Evolutionary conservation across 176 grass and related monocot species (phyloP).

Genomic region (Oryza rufipogon): DNA sequence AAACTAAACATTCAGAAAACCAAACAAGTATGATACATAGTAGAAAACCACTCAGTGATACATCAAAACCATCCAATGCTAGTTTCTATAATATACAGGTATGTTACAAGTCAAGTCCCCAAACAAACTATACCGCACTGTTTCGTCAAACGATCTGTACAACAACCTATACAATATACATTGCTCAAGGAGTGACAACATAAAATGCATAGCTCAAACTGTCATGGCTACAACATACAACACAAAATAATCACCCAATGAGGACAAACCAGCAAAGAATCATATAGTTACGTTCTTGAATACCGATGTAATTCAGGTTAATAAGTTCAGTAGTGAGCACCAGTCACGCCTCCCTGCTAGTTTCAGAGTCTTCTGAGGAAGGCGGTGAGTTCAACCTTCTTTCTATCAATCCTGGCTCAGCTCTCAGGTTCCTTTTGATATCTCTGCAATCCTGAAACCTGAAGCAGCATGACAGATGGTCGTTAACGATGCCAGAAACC

Average conservation of each 20-base stretch:
- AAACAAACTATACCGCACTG: conserved; percentile 27
- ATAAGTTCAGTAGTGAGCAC: not conserved
- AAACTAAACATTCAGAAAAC: conserved; percentile 25
- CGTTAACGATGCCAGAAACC: conserved; percentile 56
- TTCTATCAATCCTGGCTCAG: conserved; percentile 6
- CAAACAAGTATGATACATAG: not conserved
- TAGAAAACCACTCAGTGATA: not conserved
- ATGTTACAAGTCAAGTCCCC: conserved; percentile 31
- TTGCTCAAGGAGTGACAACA: conserved; percentile 7
- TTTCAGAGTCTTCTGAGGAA: conserved; percentile 35
- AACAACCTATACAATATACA: not conserved
- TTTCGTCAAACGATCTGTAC: conserved; percentile 7
- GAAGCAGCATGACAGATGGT: conserved; percentile 62
- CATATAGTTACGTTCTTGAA: not conserved
- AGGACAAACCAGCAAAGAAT: not conserved
- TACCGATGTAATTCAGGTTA: not conserved
- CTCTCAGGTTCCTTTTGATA: not conserved
- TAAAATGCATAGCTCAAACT: conserved; percentile 26
- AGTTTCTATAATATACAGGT: conserved; percentile 15
- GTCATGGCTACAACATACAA: not conserved
- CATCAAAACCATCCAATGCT: conserved; percentile 24
- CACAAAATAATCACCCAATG: not conserved
- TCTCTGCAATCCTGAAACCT: conserved; percentile 46
- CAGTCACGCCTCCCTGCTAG: conserved; percentile 17
- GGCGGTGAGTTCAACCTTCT: not conserved